Percentiles rank a stretch among this genome's conserved stretches.
phyloP scores from a whole-genome alignment of 2,329 filamentous ascomycete genomes.

The Pyrenophora graminea region DNA sequence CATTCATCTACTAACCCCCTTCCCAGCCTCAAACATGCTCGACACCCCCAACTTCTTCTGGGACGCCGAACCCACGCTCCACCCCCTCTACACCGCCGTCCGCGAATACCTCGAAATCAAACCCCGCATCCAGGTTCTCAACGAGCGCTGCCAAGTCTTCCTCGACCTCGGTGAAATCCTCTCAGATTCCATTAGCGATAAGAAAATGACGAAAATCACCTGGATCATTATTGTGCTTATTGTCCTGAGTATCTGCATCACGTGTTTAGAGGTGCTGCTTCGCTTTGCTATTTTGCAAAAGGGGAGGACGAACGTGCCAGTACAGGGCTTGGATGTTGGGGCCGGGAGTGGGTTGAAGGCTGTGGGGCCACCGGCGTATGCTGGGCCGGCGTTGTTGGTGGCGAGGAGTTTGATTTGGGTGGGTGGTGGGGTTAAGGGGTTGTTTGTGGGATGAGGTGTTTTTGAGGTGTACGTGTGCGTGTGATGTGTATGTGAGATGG shows the following conservation, averaged over 20 bases:
- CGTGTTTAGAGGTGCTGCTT: constrained; percentile 83
- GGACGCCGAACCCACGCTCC: constrained; percentile 93
- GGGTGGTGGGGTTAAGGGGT: constrained; percentile 22
- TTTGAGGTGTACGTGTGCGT: too few species aligned
- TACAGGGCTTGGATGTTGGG: background rate
- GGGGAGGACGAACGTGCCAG: constrained; percentile 23
- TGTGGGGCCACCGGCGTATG: constrained; percentile 21
- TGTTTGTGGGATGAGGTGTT: constrained; percentile 10
- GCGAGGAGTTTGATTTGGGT: constrained; percentile 33
- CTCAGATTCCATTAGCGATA: constrained; percentile 86
- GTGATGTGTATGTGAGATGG: background rate
- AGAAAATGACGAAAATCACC: constrained; percentile 93
- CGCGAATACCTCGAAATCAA: constrained; percentile 98
- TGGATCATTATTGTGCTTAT: constrained; percentile 99
- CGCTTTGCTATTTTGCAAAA: constrained; percentile 63
- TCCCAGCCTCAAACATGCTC: constrained; percentile 84
- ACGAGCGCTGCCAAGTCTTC: constrained; percentile 95
- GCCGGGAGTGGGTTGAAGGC: constrained; percentile 14
- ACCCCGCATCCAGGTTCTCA: constrained; percentile 91
- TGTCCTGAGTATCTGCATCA: constrained; percentile 86
- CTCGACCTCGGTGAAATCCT: constrained; percentile 94
- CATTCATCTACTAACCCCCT: constrained; percentile 6
- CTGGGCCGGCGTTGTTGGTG: constrained; percentile 34
- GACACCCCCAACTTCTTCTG: constrained; percentile 98
- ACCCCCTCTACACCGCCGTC: constrained; percentile 91